Base-by-base conservation (phyloP, 1,139 yeast species). In the Blastobotrys elegans region DNA sequence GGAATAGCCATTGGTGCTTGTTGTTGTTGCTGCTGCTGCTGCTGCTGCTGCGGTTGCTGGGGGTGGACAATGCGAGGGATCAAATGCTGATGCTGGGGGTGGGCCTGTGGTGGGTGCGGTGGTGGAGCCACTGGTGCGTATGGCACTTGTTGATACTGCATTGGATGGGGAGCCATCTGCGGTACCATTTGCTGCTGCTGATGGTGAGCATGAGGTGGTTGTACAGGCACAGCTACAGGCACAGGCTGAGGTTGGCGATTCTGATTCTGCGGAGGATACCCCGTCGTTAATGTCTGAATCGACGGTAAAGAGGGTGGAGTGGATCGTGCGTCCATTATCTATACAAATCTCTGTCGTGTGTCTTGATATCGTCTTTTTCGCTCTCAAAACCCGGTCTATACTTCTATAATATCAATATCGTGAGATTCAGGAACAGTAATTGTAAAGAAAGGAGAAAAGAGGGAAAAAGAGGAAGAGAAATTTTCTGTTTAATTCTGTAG, bases 221-320 rank as follows among this genome's bases (percentile, higher is more conserved):
- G 37, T 18, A 30, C 27, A 3, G n/a, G 43, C n/a, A 32, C n/a
- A n/a, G n/a, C n/a, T n/a, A n/a, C n/a, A n/a, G n/a, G n/a, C n/a
- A n/a, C n/a, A n/a, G n/a, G n/a, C n/a, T n/a, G n/a, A n/a, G n/a
- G n/a, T n/a, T n/a, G n/a, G n/a, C n/a, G n/a, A n/a, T n/a, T 24
- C 21, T 37, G 38, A n/a, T 22, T 22, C 2, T 14, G 33, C 18
- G 26, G 34, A 13, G 40, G n/a, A 24, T 34, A 35, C 11, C 31
- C 37, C 24, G 35, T 29, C 11, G 48, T 45, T 18, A 47, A 32
- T 7, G 45, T 26, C 37, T 47, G 50, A 18, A 47, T 47, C 14
- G 50, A 47, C 32, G 50, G 50, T 41, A 47, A 42, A 11, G 50
- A 26, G 2, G 50, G 44, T 5, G 33, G 33, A 4, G 33, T 30